Evolutionary conservation across 1,284 basidiomycete genomes (phyloP).

Genomic region (Fomitopsis pinicola): DNA sequence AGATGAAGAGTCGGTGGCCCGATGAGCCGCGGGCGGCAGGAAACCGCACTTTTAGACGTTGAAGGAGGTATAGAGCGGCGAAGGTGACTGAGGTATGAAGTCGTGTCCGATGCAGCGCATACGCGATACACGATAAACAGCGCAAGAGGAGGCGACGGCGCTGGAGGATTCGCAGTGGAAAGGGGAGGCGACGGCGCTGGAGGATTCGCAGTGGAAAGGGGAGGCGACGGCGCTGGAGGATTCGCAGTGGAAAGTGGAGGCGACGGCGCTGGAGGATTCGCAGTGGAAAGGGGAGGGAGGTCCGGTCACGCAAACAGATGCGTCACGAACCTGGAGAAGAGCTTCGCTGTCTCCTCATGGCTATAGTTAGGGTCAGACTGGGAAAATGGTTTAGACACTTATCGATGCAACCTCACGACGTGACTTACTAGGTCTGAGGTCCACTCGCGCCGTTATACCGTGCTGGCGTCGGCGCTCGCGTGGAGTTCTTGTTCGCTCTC

Average conservation of each 20-base stretch:
- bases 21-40: conserved; percentile 90
- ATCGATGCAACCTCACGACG: conserved; percentile 2
- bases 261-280: no score
- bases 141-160: conserved; percentile 46
- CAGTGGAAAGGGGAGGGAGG: conserved; percentile 16
- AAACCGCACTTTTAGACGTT: conserved; percentile 86
- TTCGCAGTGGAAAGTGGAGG: conserved; percentile 37
- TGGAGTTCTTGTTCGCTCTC: conserved; percentile 19
- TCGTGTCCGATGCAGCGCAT: conserved; percentile 86
- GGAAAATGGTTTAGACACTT: not conserved
- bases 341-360: conserved; percentile 60
- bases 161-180: no score
- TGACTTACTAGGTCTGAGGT: conserved; percentile 16
- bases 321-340: conserved; percentile 76
- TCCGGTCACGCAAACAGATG: conserved; percentile 77
- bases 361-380: conserved; percentile 74
- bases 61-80: conserved; percentile 80
- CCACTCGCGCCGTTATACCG: not conserved
- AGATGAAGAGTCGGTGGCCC: conserved; percentile 88
- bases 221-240: conserved; percentile 11
- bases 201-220: no score
- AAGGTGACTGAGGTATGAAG: conserved; percentile 81
- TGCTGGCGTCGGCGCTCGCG: conserved; percentile 7
- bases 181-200: conserved; percentile 11
- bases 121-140: conserved; percentile 70